phyloP scores from a whole-genome alignment of 805 yeast genomes.

The Metschnikowia colocasiae region DNA sequence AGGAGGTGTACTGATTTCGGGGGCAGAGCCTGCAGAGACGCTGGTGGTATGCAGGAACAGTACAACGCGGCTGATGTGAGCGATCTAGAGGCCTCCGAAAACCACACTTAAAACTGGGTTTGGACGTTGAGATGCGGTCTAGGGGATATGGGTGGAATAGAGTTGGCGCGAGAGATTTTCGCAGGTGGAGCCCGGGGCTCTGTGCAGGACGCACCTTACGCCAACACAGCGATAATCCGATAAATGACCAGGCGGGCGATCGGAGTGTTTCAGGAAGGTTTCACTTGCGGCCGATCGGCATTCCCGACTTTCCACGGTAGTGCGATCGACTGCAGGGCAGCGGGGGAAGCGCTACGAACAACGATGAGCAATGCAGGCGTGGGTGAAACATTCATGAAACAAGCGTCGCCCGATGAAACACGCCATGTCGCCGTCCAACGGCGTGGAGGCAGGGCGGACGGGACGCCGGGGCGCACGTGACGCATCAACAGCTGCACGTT shows the following conservation, averaged over 20 bases:
- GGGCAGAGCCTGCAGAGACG: neutral
- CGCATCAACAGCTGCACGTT: neutral
- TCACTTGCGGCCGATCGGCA: neutral
- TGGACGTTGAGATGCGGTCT: no score
- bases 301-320: neutral
- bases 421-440: neutral
- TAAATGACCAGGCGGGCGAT: no score
- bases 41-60: neutral
- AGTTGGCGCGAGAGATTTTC: constrained; percentile 4
- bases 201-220: neutral
- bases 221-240: neutral
- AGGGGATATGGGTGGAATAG: neutral
- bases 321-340: neutral
- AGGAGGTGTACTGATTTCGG: neutral
- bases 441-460: neutral
- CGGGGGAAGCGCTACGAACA: neutral
- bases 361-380: neutral
- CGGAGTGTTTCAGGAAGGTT: neutral
- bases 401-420: neutral
- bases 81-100: neutral
- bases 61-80: neutral
- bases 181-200: neutral
- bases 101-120: neutral
- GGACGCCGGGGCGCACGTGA: neutral
- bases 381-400: neutral